These are phyloP conservation scores for Domatiomyces catenatus DNA, from an alignment of 2,329 filamentous ascomycete species.

Conservation along the genomic window DNA sequence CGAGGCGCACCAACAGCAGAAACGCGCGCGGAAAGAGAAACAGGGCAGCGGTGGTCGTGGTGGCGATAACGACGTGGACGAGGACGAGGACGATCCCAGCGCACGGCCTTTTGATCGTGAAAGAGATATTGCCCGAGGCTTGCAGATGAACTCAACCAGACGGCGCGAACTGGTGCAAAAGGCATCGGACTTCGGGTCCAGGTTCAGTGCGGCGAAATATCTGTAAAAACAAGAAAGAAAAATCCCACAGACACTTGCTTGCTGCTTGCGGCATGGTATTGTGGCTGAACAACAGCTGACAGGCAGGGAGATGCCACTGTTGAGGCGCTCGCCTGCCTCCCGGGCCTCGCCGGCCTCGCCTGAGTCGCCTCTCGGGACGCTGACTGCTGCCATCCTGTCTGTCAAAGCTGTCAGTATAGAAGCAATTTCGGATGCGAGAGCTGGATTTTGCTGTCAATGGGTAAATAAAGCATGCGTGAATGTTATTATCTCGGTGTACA, in stretches of 20 bases:
- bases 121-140: conserved; percentile 76
- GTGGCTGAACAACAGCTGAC: background rate
- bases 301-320: background rate
- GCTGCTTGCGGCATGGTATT: background rate
- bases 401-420: too few species aligned
- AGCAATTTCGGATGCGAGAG: too few species aligned
- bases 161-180: conserved; percentile 64
- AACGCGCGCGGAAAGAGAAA: background rate
- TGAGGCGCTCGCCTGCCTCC: too few species aligned
- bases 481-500: too few species aligned
- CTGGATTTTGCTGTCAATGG: too few species aligned
- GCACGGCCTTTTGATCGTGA: conserved; percentile 76
- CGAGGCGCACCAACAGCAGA: conserved; percentile 39
- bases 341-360: too few species aligned
- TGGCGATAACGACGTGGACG: conserved; percentile 24
- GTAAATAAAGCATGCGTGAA: too few species aligned
- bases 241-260: background rate
- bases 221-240: conserved; percentile 23
- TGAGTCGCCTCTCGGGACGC: too few species aligned
- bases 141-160: conserved; percentile 56
- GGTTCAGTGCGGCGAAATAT: conserved; percentile 61
- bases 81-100: conserved; percentile 80
- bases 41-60: background rate
- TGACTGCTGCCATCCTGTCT: too few species aligned
- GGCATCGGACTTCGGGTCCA: conserved; percentile 63